Percentiles rank a stretch among this genome's conserved stretches.
phyloP scores from a whole-genome alignment of 2,329 filamentous ascomycete species.

The Fusarium compactum region DNA sequence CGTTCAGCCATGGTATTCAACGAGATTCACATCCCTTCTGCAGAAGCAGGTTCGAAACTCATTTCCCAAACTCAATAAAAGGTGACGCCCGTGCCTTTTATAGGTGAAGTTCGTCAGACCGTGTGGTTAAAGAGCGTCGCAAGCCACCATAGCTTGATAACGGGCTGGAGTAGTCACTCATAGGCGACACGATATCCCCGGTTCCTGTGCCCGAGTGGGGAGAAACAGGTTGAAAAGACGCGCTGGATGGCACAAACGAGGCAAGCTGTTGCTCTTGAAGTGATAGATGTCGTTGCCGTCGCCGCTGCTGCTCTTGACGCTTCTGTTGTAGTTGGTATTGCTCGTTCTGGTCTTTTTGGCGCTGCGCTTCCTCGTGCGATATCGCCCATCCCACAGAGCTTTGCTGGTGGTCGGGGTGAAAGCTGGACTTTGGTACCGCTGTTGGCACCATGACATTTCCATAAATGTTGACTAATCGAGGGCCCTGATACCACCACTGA shows the following conservation, averaged over 20 bases:
- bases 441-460: conserved; percentile 39
- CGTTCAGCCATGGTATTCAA: neutral
- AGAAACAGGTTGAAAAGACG: conserved; percentile 30
- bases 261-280: conserved; percentile 25
- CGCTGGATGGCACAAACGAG: conserved; percentile 22
- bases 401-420: conserved; percentile 22
- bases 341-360: conserved; percentile 13
- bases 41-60: neutral
- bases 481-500: conserved; percentile 68
- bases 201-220: conserved; percentile 39
- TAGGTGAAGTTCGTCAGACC: conserved; percentile 44
- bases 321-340: conserved; percentile 22
- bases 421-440: conserved; percentile 25
- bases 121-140: conserved; percentile 44
- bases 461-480: conserved; percentile 44
- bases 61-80: neutral
- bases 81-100: neutral
- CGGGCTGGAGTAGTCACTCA: conserved; percentile 45
- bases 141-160: conserved; percentile 38
- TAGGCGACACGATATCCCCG: conserved; percentile 43
- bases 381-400: conserved; percentile 39
- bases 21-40: neutral
- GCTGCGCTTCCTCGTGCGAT: conserved; percentile 14
- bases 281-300: conserved; percentile 23
- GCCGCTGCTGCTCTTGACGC: conserved; percentile 7